A percentile compares a stretch with the other conserved stretches of the same genome.
These are phyloP conservation scores for Aspergillus piperis DNA, from an alignment of 2,329 filamentous ascomycete species.

Conservation along the genomic window DNA sequence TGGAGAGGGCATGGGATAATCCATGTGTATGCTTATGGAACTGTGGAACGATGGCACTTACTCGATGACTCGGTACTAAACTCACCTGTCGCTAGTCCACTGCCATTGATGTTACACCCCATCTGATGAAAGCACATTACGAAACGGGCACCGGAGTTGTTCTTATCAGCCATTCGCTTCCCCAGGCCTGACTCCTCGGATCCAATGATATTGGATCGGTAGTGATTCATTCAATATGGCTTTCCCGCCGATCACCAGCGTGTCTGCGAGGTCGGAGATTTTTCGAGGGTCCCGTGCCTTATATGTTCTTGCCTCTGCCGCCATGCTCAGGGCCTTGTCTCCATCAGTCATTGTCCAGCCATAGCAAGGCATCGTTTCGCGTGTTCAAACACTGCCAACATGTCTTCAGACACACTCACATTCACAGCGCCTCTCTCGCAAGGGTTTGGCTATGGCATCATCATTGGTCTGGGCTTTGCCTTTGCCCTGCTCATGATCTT, in stretches of 20 bases:
- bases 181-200: neutral
- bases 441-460: slow-evolving; percentile 75
- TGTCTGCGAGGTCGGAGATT: slow-evolving; percentile 24
- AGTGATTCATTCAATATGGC: neutral
- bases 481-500: slow-evolving; percentile 76
- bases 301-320: slow-evolving; percentile 2
- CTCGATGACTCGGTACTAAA: neutral
- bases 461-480: slow-evolving; percentile 70
- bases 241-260: slow-evolving; percentile 10
- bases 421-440: slow-evolving; percentile 48
- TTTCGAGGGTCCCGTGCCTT: neutral
- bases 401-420: slow-evolving; percentile 27
- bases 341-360: neutral
- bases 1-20: neutral
- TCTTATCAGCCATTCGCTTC: slow-evolving; percentile 6
- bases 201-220: slow-evolving; percentile 3
- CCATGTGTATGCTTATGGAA: neutral
- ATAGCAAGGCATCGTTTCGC: neutral
- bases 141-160: neutral
- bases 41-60: neutral
- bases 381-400: slow-evolving; percentile 6
- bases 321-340: neutral
- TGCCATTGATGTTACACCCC: neutral
- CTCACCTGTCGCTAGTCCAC: neutral
- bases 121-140: slow-evolving; percentile 2